These are phyloP conservation scores for Sextonia rubra DNA, from an alignment of 164 flowering plant species.

Conservation along the genomic window DNA sequence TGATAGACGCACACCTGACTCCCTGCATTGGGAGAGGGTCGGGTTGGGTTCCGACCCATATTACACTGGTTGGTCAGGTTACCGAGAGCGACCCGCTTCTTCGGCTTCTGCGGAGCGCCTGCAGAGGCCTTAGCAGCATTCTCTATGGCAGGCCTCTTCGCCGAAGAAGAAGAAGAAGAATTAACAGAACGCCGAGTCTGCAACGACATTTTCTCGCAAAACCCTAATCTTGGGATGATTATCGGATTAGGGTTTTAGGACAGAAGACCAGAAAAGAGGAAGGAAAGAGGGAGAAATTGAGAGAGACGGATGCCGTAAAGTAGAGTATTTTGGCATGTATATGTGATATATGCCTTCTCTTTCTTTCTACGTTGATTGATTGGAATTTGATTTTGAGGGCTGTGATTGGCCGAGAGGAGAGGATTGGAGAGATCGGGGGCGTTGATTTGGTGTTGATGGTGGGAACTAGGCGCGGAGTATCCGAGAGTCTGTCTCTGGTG, in stretches of 20 bases:
- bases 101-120: slow-evolving; percentile 20
- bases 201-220: slow-evolving; percentile 15
- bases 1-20: slow-evolving; percentile 12
- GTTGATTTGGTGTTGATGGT: neutral
- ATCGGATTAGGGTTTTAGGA: neutral
- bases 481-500: neutral
- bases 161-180: slow-evolving; percentile 15
- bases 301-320: neutral
- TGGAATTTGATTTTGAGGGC: neutral
- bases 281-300: neutral
- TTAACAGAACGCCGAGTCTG: slow-evolving; percentile 20
- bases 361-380: neutral
- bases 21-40: slow-evolving; percentile 6
- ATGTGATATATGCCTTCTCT: too few relatives aligned
- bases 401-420: neutral
- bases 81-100: slow-evolving; percentile 27
- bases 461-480: neutral
- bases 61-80: slow-evolving; percentile 23
- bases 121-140: slow-evolving; percentile 6
- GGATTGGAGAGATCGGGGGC: neutral
- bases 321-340: neutral
- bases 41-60: slow-evolving; percentile 5
- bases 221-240: neutral
- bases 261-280: neutral
- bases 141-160: slow-evolving; percentile 24